Evolutionary conservation across 2,329 filamentous ascomycete genomes (phyloP).

Genomic region (Hypoxylon sp.): DNA sequence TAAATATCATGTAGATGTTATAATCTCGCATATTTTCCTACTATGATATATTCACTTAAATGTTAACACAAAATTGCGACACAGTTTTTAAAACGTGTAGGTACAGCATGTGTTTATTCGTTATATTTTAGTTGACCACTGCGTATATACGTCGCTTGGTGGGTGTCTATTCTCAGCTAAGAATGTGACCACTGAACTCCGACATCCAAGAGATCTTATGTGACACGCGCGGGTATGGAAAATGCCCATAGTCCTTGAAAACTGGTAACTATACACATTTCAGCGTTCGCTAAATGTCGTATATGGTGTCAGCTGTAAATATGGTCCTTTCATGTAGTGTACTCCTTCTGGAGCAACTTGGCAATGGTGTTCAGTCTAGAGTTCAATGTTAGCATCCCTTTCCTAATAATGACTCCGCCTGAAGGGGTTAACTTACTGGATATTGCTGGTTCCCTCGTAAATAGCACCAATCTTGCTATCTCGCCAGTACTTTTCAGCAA

Average conservation of each 20-base stretch:
- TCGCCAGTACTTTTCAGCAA: conserved; percentile 97
- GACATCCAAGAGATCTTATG: not conserved
- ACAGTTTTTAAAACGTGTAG: not conserved
- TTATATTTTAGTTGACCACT: not conserved
- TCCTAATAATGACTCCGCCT: not conserved
- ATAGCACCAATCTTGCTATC: conserved; percentile 99
- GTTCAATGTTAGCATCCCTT: conserved; percentile 47
- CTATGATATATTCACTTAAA: too few relatives aligned
- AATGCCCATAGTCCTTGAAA: not conserved
- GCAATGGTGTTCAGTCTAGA: conserved; percentile 73
- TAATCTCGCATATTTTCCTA: too few relatives aligned
- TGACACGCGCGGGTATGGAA: conserved; percentile 10
- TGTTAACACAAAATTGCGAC: not conserved
- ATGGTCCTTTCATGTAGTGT: conserved; percentile 59
- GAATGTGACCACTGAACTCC: conserved; percentile 4
- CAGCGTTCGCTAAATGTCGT: not conserved
- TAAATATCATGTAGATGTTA: too few relatives aligned
- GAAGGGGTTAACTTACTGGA: conserved; percentile 67
- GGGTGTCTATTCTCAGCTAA: conserved; percentile 3
- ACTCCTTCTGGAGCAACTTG: conserved; percentile 74
- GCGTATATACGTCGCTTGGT: not conserved
- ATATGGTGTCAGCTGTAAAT: conserved; percentile 1
- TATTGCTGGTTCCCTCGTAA: conserved; percentile 91
- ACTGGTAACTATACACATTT: conserved; percentile 11
- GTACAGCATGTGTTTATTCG: conserved; percentile 13